Conservation (phyloP, 176 grass and related monocot species). For the Lolium perenne region DNA sequence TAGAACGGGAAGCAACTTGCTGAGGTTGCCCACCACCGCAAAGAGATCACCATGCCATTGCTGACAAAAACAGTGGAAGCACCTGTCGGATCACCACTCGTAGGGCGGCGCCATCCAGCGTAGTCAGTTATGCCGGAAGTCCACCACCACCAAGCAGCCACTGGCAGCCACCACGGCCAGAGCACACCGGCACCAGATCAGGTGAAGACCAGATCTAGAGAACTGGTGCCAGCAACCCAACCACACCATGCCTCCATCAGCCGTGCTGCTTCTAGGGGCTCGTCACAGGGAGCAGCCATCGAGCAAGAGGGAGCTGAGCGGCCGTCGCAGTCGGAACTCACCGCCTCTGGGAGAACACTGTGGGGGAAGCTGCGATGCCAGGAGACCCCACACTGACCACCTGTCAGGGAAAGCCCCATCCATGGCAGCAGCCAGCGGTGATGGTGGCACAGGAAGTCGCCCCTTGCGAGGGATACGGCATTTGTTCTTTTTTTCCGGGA, state of each 20-base stretch:
- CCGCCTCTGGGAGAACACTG: too few relatives aligned
- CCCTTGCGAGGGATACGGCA: neutral
- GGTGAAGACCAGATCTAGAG: too few relatives aligned
- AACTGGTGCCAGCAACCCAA: too few relatives aligned
- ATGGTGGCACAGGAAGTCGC: neutral
- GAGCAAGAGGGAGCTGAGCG: neutral
- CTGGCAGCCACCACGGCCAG: neutral
- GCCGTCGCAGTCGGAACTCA: too few relatives aligned
- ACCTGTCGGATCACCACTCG: neutral
- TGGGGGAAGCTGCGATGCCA: too few relatives aligned
- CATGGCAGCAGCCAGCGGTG: neutral
- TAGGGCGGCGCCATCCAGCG: neutral
- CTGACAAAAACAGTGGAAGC: neutral
- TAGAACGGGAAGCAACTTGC: neutral
- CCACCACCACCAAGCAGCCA: too few relatives aligned
- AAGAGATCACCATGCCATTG: neutral
- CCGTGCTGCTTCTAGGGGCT: neutral
- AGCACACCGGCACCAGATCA: too few relatives aligned
- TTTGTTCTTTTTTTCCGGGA: neutral
- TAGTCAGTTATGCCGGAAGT: neutral
- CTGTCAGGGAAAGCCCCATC: neutral
- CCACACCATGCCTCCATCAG: too few relatives aligned
- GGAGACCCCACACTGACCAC: neutral
- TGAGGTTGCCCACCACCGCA: neutral
- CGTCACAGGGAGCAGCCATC: neutral